Evolutionary conservation across 2,329 filamentous ascomycete species (phyloP), one percentile per base, ranked within the genome.

Genomic region (Dothideomycetes sp.): DNA sequence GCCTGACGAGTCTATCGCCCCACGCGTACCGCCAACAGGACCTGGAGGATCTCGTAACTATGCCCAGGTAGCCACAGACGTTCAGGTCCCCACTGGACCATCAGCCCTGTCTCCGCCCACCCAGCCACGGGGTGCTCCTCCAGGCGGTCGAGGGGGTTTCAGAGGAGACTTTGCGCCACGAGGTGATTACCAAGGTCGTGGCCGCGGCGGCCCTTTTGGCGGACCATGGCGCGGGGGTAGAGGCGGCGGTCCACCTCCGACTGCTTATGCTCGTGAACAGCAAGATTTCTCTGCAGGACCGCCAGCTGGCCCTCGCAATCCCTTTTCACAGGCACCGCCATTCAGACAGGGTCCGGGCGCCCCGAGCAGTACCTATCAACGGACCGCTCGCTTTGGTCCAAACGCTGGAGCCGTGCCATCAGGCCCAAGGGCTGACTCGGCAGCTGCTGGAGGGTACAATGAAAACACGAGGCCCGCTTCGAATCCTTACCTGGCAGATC

Each of bases 341-440:
- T 64, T 62, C 49, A 59, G 65, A 29, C 22, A 27, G 22, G 60
- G 57, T 4, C 59, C 52, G 48, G 66, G 62, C 43, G 60, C 56
- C 38, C 62, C 63, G 2, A 57, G 61, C 9, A 63, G 61, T 2
- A 67, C 65, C 1, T 68, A 67, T 38, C 64, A 65, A 8, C 64
- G 66, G 18, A 62, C 62, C 2, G 64, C 66, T 50, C 63, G 65
- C 31, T 69, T 68, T 41, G 48, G 37, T 5, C 45, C 49, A 2
- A 54, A 52, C 35, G 50, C 51, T 30, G 45, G 34, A 5, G 32
- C 39, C 3, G 12, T 43, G 17, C 45, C 45, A 19, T 34, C 42
- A 19, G 42, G 36, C 31, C 45, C 45, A 11, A 38, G 37, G 7
- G 27, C 31, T 15, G 37, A 37, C 9, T 41, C 32, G 5, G 35